Evolutionary conservation across 441 rosid species (phyloP).

Genomic region (Melastoma candidum): DNA sequence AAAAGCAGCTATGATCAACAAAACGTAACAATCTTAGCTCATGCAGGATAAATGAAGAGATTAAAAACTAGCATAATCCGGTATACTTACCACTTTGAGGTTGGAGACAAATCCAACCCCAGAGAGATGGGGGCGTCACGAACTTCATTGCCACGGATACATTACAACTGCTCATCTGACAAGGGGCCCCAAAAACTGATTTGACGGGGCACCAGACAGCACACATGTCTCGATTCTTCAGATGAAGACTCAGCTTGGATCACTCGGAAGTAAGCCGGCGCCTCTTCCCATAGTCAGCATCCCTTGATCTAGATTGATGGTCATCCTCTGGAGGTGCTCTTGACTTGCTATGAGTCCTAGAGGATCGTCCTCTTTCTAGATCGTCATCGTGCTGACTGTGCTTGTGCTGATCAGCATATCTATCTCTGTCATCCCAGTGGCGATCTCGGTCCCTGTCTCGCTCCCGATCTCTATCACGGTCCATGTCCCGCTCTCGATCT

Average conservation of each 20-base stretch:
- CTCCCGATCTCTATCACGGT: slow-evolving; percentile 57
- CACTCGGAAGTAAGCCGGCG: slow-evolving; percentile 50
- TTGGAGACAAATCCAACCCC: slow-evolving; percentile 10
- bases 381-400: slow-evolving; percentile 58
- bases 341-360: slow-evolving; percentile 59
- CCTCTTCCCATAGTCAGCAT: slow-evolving; percentile 79
- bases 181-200: slow-evolving; percentile 12
- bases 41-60: no score
- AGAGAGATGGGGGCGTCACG: slow-evolving; percentile 13
- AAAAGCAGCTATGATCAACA: no score
- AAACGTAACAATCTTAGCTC: no score
- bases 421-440: slow-evolving; percentile 55
- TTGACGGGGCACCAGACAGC: slow-evolving; percentile 15
- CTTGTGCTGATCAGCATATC: slow-evolving; percentile 49
- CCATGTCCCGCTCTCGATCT: slow-evolving; percentile 55
- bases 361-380: slow-evolving; percentile 73
- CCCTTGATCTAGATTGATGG: slow-evolving; percentile 63
- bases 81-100: slow-evolving; percentile 23
- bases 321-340: slow-evolving; percentile 53
- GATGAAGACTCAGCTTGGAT: slow-evolving; percentile 7
- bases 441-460: slow-evolving; percentile 49
- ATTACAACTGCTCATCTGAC: slow-evolving; percentile 10
- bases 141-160: slow-evolving; percentile 18
- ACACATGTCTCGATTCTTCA: slow-evolving; percentile 8
- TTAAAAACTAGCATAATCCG: no score